phyloP scores from a whole-genome alignment of 768 basidiomycete genomes.

The Leccinellum luteum region DNA sequence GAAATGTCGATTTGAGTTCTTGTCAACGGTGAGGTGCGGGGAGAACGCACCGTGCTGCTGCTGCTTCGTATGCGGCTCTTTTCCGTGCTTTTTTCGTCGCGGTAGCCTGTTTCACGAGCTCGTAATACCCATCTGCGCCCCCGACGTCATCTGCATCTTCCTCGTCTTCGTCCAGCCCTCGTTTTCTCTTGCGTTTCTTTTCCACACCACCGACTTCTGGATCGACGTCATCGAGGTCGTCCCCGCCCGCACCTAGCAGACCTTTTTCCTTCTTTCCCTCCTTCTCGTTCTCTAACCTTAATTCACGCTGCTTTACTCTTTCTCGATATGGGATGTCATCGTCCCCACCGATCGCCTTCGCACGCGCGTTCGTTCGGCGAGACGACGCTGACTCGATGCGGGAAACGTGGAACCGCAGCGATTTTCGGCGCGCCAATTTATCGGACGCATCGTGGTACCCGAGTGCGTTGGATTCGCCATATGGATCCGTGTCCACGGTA shows the following conservation, averaged over 20 bases:
- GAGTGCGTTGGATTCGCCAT: slow-evolving; percentile 73
- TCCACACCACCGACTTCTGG: slow-evolving; percentile 36
- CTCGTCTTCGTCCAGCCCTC: slow-evolving; percentile 37
- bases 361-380: slow-evolving; percentile 70
- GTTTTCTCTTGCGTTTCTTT: slow-evolving; percentile 39
- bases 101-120: slow-evolving; percentile 75
- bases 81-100: slow-evolving; percentile 75
- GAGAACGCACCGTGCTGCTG: slow-evolving; percentile 51
- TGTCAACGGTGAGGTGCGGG: slow-evolving; percentile 5
- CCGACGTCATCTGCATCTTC: slow-evolving; percentile 45
- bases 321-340: slow-evolving; percentile 93
- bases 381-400: slow-evolving; percentile 83
- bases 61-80: slow-evolving; percentile 76
- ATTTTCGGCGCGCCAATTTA: slow-evolving; percentile 77
- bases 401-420: slow-evolving; percentile 90
- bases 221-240: slow-evolving; percentile 61
- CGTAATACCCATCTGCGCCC: slow-evolving; percentile 80
- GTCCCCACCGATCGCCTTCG: slow-evolving; percentile 77
- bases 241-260: slow-evolving; percentile 51
- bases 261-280: slow-evolving; percentile 34
- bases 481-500: slow-evolving; percentile 34
- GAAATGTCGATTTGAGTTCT: slow-evolving; percentile 5
- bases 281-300: slow-evolving; percentile 47
- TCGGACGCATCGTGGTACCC: slow-evolving; percentile 74
- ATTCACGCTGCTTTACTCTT: slow-evolving; percentile 61